These are phyloP conservation scores for Populus euphratica DNA, from an alignment of 345 rosid genomes.

Conservation along the genomic window DNA sequence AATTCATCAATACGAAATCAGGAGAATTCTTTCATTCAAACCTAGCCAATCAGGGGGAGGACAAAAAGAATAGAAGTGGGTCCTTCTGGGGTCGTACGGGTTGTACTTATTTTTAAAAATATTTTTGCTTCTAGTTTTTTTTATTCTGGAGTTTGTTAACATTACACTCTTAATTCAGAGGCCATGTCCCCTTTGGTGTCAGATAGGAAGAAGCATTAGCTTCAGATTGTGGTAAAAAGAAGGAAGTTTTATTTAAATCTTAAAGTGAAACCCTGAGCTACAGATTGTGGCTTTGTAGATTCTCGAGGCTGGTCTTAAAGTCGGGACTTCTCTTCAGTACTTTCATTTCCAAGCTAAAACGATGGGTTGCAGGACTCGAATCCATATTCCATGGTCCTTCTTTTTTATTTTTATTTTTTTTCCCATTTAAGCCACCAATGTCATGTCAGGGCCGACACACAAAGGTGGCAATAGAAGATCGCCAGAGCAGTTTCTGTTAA, in stretches of 20 bases:
- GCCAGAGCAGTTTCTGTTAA: slow-evolving; percentile 26
- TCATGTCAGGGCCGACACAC: slow-evolving; percentile 14
- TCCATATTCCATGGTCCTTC: background rate
- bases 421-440: background rate
- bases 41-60: background rate
- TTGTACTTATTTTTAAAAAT: slow-evolving; percentile 16
- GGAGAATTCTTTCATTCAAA: background rate
- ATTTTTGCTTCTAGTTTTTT: background rate
- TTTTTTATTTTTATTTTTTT: no score
- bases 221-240: background rate
- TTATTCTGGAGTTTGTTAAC: slow-evolving; percentile 5
- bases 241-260: background rate
- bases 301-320: slow-evolving; percentile 44
- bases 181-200: background rate
- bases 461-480: slow-evolving; percentile 16
- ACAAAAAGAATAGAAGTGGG: background rate
- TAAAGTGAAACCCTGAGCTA: background rate
- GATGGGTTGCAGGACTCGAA: background rate
- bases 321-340: slow-evolving; percentile 21
- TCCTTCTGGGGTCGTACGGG: slow-evolving; percentile 26
- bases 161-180: slow-evolving; percentile 8
- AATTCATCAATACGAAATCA: background rate
- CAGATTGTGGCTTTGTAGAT: slow-evolving; percentile 27
- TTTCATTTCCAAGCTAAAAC: slow-evolving; percentile 19
- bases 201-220: background rate